Base-by-base conservation (phyloP, 805 yeast species). In the Teunomyces pallodes region DNA sequence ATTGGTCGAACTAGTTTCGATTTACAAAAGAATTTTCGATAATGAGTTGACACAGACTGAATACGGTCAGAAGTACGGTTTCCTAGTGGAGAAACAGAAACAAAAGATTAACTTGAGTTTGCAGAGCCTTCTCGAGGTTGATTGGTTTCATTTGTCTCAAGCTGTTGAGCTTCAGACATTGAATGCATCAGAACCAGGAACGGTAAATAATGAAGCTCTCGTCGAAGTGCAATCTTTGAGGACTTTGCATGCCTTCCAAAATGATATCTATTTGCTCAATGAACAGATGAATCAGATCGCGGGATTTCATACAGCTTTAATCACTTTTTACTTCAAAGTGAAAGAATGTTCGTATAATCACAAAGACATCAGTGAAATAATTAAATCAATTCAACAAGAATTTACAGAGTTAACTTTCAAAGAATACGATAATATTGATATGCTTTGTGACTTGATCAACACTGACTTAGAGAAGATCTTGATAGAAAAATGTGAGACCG, bases 141-240 rank as follows among this genome's bases (percentile, higher is more conserved):
- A 70, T 7, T 87, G 95, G 95, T 74, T 67, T 0, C 66, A 73
- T 9, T 57, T 85, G 9, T 62, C 74, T 0, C 75, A 74, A 49
- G 80, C 81, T 0, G 64, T 73, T 33, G 87, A 82, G 42, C 58
- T 81, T 26, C 64, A 70, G 27, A 39, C 52, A 14, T 38, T 43
- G n/a, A 49, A 54, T 38, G 66, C 66, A 10, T 58, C 55, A 3
- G 53, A 55, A 13, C 40, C 62, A 2, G 54, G 58, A 9, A 72
- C 70, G 43, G 48, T 64, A 3, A 65, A 62, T 9, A 55, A 58
- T 0, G 60, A 75, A 6, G 38, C 58, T 4, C 47, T 50, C 6
- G 56, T 68, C 1, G 74, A 72, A 48, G 42, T 58, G 1, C 56
- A 54, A 46, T 59, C 66, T 2, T 47, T 69, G 13, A 49, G 50